phyloP scores from a whole-genome alignment of 2,329 filamentous ascomycete species.

The Beauveria australis region DNA sequence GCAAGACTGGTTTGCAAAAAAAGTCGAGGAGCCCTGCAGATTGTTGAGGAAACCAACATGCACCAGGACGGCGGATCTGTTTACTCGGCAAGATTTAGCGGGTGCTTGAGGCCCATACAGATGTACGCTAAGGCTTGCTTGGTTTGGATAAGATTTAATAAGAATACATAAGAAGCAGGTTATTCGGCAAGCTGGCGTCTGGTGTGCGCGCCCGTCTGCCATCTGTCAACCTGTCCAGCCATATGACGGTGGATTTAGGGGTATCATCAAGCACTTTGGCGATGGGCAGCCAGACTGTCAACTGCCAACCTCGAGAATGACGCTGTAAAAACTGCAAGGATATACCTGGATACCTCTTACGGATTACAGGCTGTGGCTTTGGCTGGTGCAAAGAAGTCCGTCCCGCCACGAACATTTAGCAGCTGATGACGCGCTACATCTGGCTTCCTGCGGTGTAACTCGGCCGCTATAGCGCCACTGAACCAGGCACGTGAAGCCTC shows the following conservation, averaged over 20 bases:
- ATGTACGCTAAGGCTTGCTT: not conserved
- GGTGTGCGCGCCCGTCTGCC: too few relatives aligned
- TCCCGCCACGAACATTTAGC: not conserved
- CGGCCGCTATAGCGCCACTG: not conserved
- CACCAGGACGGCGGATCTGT: not conserved
- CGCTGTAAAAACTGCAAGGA: not conserved
- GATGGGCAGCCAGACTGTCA: not conserved
- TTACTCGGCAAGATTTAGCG: constrained; percentile 7
- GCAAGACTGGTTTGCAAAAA: constrained; percentile 4
- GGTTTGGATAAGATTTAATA: not conserved
- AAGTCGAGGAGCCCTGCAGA: constrained; percentile 3
- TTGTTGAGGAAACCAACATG: constrained; percentile 13
- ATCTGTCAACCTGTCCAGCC: too few relatives aligned
- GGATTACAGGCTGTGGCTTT: too few relatives aligned
- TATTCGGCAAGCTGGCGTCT: not conserved
- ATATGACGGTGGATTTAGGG: too few relatives aligned
- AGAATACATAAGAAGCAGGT: not conserved
- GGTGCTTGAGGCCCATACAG: not conserved
- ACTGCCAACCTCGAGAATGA: not conserved
- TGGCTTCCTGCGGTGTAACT: not conserved
- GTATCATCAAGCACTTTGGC: too few relatives aligned
- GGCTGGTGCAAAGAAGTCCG: too few relatives aligned
- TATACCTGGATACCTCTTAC: too few relatives aligned
- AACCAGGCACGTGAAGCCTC: not conserved
- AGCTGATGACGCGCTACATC: not conserved